phyloP scores from a whole-genome alignment of 2,329 filamentous ascomycete genomes.

The Colletotrichum caudatum region DNA sequence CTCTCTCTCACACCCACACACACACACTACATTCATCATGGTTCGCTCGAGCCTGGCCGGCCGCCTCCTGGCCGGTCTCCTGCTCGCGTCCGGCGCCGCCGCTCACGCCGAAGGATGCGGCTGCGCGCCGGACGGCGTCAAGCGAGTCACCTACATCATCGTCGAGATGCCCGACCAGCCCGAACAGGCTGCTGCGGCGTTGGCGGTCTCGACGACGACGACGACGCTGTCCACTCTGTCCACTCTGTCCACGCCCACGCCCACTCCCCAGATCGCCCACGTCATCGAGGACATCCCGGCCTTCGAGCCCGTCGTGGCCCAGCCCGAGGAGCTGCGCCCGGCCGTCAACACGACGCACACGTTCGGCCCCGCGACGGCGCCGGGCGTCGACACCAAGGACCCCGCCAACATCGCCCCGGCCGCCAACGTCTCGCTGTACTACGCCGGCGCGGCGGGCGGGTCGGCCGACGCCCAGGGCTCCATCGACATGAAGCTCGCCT shows the following conservation, averaged over 20 bases:
- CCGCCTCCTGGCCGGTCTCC: slow-evolving; percentile 27
- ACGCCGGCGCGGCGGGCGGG: slow-evolving; percentile 33
- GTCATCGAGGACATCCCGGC: slow-evolving; percentile 26
- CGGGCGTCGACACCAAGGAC: slow-evolving; percentile 35
- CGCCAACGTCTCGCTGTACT: slow-evolving; percentile 41
- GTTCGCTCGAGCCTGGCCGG: slow-evolving; percentile 23
- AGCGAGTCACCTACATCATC: slow-evolving; percentile 42
- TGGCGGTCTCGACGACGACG: slow-evolving; percentile 2
- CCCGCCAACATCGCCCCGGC: slow-evolving; percentile 43
- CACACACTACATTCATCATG: slow-evolving; percentile 16
- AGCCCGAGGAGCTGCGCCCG: slow-evolving; percentile 44
- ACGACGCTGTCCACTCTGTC: slow-evolving; percentile 12
- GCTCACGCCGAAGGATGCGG: slow-evolving; percentile 38
- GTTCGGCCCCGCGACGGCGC: slow-evolving; percentile 38
- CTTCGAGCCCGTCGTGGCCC: slow-evolving; percentile 24
- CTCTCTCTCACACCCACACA: not conserved
- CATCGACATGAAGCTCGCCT: slow-evolving; percentile 44
- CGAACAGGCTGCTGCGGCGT: slow-evolving; percentile 15
- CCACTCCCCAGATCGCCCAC: slow-evolving; percentile 27
- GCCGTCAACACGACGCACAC: slow-evolving; percentile 46
- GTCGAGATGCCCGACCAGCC: slow-evolving; percentile 42
- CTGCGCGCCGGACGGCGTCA: slow-evolving; percentile 32
- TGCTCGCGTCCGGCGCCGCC: slow-evolving; percentile 29
- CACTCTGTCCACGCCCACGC: slow-evolving; percentile 15
- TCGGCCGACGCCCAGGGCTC: slow-evolving; percentile 35